These are phyloP conservation scores for Candolleomyces aberdarensis DNA, from an alignment of 768 basidiomycete species.

Conservation along the genomic window DNA sequence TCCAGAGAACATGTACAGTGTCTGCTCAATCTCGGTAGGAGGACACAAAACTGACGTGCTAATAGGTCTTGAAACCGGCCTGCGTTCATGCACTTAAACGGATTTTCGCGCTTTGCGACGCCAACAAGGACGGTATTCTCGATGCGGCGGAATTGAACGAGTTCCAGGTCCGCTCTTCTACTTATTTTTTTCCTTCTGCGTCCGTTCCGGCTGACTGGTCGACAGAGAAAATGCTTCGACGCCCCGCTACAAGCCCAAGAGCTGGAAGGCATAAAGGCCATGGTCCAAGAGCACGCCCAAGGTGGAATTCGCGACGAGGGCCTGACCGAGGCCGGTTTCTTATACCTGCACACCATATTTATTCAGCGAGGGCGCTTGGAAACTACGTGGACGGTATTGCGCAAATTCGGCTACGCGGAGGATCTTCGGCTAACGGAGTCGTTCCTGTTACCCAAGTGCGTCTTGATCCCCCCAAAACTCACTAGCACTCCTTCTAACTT, in stretches of 20 bases:
- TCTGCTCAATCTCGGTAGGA: background rate
- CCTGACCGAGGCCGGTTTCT: conserved; percentile 88
- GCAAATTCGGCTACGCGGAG: conserved; percentile 95
- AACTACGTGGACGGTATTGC: conserved; percentile 95
- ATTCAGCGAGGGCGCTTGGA: conserved; percentile 94
- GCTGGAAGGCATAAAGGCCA: conserved; percentile 92
- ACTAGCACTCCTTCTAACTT: background rate
- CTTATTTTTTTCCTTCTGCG: background rate
- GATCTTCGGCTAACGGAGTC: conserved; percentile 86
- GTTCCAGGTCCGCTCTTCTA: conserved; percentile 73
- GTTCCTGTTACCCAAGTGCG: conserved; percentile 87
- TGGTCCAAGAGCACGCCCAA: conserved; percentile 78
- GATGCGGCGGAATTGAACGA: conserved; percentile 92
- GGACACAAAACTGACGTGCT: conserved; percentile 9
- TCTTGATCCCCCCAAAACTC: conserved; percentile 12
- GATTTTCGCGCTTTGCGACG: conserved; percentile 96
- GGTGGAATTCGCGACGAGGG: conserved; percentile 75
- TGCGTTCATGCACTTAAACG: conserved; percentile 84
- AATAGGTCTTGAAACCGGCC: conserved; percentile 85
- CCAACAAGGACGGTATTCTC: conserved; percentile 90
- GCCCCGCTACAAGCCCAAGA: conserved; percentile 90
- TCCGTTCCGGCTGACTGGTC: conserved; percentile 8
- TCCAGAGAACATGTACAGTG: conserved; percentile 84
- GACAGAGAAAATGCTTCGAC: conserved; percentile 91
- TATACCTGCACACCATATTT: conserved; percentile 94